Percentiles rank a stretch among this genome's conserved stretches.
These are phyloP conservation scores for Metarhizium anisopliae DNA, from an alignment of 2,329 filamentous ascomycete species.

Conservation along the genomic window DNA sequence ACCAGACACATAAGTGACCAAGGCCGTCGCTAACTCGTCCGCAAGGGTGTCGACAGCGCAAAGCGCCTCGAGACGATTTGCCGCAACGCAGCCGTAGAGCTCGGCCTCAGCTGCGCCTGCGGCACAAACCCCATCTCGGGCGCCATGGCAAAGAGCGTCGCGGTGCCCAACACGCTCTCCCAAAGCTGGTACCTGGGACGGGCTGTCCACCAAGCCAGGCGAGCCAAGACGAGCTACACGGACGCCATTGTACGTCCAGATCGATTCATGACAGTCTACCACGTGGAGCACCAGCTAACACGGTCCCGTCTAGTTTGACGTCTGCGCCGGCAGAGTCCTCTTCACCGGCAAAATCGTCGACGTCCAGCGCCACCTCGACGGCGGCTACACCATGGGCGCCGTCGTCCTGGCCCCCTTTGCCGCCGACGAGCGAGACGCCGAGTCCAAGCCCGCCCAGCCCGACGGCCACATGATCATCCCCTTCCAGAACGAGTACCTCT, in stretches of 20 bases:
- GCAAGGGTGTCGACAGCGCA: slow-evolving; percentile 24
- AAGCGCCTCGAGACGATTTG: slow-evolving; percentile 26
- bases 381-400: slow-evolving; percentile 32
- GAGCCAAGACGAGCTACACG: too few relatives aligned
- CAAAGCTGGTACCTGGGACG: slow-evolving; percentile 25
- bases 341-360: slow-evolving; percentile 32
- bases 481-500: too few relatives aligned
- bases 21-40: neutral
- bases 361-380: slow-evolving; percentile 26
- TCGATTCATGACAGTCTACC: too few relatives aligned
- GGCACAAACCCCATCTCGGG: slow-evolving; percentile 23
- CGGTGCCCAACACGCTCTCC: slow-evolving; percentile 20
- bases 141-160: slow-evolving; percentile 4
- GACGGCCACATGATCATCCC: too few relatives aligned
- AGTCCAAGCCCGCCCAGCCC: too few relatives aligned
- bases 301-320: too few relatives aligned
- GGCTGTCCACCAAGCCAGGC: slow-evolving; percentile 20
- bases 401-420: slow-evolving; percentile 23
- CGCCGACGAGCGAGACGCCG: too few relatives aligned
- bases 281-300: too few relatives aligned
- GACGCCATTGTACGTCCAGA: too few relatives aligned
- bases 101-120: slow-evolving; percentile 28
- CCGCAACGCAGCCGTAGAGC: slow-evolving; percentile 26
- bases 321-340: slow-evolving; percentile 9
- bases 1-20: too few relatives aligned